phyloP scores from a whole-genome alignment of 2,329 filamentous ascomycete species.

The Beauveria medogensis region DNA sequence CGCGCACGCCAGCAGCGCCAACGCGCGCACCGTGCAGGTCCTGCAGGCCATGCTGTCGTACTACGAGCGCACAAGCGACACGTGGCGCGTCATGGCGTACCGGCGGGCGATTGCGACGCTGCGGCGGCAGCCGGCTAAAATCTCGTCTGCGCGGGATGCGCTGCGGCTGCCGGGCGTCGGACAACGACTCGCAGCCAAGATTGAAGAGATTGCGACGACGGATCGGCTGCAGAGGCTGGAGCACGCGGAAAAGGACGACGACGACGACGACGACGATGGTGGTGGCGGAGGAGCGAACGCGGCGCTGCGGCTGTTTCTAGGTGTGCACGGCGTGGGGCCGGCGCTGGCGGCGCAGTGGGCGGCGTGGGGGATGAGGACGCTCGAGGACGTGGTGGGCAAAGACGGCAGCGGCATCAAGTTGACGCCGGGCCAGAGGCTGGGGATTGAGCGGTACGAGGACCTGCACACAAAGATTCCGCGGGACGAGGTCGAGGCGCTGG shows the following conservation, averaged over 20 bases:
- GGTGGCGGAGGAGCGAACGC: constrained; percentile 37
- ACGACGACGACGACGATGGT: constrained; percentile 42
- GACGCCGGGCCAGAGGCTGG: constrained; percentile 62
- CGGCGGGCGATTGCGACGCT: constrained; percentile 69
- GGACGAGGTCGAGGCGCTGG: constrained; percentile 64
- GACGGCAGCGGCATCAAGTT: constrained; percentile 35
- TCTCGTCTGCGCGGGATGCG: constrained; percentile 61
- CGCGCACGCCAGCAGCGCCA: constrained; percentile 51
- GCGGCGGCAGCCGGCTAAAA: constrained; percentile 44
- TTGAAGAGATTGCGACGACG: constrained; percentile 79
- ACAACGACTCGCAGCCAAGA: constrained; percentile 66
- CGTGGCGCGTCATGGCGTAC: constrained; percentile 70
- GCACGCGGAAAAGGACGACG: constrained; percentile 51
- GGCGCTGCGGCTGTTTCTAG: constrained; percentile 60
- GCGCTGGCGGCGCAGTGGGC: constrained; percentile 68
- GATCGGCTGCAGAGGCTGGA: constrained; percentile 65
- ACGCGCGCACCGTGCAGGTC: constrained; percentile 65
- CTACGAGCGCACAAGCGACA: constrained; percentile 66
- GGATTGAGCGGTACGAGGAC: constrained; percentile 72
- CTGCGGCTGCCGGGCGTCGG: constrained; percentile 61
- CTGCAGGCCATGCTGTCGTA: constrained; percentile 72
- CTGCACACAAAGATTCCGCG: constrained; percentile 73
- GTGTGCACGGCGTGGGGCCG: constrained; percentile 71
- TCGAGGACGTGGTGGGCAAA: constrained; percentile 57
- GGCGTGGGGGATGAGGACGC: constrained; percentile 61